Evolutionary conservation across 129 eudicot genomes (phyloP).

Genomic region (Lactuca saligna): DNA sequence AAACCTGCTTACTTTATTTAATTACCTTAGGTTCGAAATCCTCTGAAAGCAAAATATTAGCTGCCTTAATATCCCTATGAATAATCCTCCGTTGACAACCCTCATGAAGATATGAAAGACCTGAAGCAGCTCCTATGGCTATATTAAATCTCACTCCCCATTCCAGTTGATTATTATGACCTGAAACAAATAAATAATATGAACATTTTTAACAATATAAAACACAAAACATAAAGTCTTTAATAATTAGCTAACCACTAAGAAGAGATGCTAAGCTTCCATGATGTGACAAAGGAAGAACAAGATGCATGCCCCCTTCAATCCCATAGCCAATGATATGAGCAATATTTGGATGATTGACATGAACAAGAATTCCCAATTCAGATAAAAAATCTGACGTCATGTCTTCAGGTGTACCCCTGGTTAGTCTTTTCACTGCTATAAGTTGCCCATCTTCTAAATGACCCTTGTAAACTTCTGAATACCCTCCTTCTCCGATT

Average conservation of each 20-base stretch:
- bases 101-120: constrained; percentile 87
- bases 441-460: constrained; percentile 62
- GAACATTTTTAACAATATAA: neutral
- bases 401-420: constrained; percentile 82
- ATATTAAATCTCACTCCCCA: constrained; percentile 69
- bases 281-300: constrained; percentile 85
- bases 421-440: constrained; percentile 70
- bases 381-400: constrained; percentile 93
- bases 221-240: neutral
- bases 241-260: constrained; percentile 46
- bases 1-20: neutral
- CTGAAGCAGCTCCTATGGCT: constrained; percentile 72
- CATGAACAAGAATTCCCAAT: constrained; percentile 91
- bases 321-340: constrained; percentile 85
- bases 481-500: constrained; percentile 94
- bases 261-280: constrained; percentile 87
- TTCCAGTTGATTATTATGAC: constrained; percentile 52
- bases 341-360: constrained; percentile 89
- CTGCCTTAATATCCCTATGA: constrained; percentile 87
- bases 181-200: constrained; percentile 33
- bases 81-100: constrained; percentile 88
- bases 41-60: constrained; percentile 78
- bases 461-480: constrained; percentile 85
- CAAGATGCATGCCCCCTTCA: constrained; percentile 97
- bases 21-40: constrained; percentile 79